Percentiles rank a stretch among this genome's conserved stretches.
Conservation (phyloP, 164 flowering plant genomes). For the Cinnamomum chago region DNA sequence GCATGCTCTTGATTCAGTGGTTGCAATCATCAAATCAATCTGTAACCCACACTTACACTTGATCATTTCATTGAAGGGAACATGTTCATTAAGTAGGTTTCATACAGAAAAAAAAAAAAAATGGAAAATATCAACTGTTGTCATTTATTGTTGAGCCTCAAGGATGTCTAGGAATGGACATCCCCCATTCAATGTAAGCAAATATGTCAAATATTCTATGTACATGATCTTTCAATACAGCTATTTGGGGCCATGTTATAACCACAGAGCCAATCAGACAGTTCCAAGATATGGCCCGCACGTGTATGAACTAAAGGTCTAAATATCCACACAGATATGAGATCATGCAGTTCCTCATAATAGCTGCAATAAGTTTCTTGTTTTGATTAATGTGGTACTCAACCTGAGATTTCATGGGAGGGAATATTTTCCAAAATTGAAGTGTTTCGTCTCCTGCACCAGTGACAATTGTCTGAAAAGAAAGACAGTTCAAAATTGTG, state of each 20-base stretch:
- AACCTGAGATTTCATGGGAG: constrained; percentile 89
- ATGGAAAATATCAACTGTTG: neutral
- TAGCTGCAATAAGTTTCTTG: neutral
- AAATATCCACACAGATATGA: too few relatives aligned
- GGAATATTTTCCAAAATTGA: constrained; percentile 95
- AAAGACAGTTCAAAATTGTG: neutral
- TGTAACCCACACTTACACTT: too few relatives aligned
- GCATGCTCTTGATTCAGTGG: too few relatives aligned
- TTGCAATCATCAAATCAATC: too few relatives aligned
- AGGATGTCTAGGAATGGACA: neutral
- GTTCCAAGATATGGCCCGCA: neutral
- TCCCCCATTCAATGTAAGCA: neutral
- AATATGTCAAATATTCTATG: neutral
- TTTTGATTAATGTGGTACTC: constrained; percentile 3
- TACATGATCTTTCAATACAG: too few relatives aligned
- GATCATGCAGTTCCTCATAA: neutral
- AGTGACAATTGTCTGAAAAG: constrained; percentile 81
- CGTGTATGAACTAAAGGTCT: neutral
- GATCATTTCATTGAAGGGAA: too few relatives aligned
- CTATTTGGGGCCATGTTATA: neutral
- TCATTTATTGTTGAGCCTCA: neutral
- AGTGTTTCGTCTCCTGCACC: constrained; percentile 99
- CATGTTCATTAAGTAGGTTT: too few relatives aligned
- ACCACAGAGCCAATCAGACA: neutral
- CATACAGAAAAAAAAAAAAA: neutral